Evolutionary conservation across 306 rosid species (phyloP).

Genomic region (Astragalus glycyphyllos): DNA sequence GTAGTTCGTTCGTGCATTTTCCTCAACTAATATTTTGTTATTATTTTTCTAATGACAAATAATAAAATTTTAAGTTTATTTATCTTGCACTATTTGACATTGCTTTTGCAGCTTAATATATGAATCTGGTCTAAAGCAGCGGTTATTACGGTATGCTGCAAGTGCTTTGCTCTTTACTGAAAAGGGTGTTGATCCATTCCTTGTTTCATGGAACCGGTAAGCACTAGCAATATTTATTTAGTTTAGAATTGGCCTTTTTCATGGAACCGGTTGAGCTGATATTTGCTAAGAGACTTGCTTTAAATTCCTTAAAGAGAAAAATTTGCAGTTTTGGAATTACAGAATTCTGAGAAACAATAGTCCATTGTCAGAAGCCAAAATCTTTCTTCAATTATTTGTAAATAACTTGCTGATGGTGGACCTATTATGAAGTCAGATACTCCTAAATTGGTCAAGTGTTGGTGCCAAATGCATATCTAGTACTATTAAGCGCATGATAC

Average conservation of each 20-base stretch:
- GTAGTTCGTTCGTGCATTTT: conserved; percentile 36
- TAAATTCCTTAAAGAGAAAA: not conserved
- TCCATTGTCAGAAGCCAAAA: not conserved
- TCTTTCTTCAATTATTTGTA: conserved; percentile 17
- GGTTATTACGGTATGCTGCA: conserved; percentile 83
- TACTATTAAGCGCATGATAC: not conserved
- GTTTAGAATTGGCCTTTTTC: conserved; percentile 19
- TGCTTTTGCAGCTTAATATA: conserved; percentile 75
- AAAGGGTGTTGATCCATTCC: conserved; percentile 91
- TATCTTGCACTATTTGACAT: conserved; percentile 31
- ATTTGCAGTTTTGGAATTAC: not conserved
- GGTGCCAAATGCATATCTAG: not conserved
- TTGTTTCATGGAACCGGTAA: conserved; percentile 98
- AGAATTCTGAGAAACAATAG: not conserved
- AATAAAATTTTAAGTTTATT: conserved; percentile 25
- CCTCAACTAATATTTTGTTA: conserved; percentile 22
- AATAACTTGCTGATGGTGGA: conserved; percentile 30
- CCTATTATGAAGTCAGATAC: conserved; percentile 2
- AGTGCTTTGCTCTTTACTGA: conserved; percentile 94
- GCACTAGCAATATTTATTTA: conserved; percentile 31
- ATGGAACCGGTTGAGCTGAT: conserved; percentile 10
- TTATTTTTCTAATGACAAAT: conserved; percentile 14
- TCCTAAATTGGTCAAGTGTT: not conserved
- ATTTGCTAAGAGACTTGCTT: conserved; percentile 13
- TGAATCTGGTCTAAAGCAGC: conserved; percentile 94